Base-by-base conservation (phyloP, 441 rosid species). In the Dalechampia spathulata region DNA sequence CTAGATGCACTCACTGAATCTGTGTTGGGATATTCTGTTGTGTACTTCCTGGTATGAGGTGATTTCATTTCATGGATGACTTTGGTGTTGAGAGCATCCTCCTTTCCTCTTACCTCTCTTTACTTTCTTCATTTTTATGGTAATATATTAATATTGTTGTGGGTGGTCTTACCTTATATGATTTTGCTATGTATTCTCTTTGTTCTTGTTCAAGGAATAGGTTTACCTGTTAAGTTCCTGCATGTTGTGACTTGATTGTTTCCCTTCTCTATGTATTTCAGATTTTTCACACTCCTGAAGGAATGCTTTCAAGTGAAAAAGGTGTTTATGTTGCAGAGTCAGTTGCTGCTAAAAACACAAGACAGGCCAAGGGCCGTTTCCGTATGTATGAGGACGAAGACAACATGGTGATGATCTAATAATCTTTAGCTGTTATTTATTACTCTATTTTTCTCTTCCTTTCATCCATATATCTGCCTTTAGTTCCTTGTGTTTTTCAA, bases 281-380 rank as follows among this genome's bases (percentile, higher is more conserved):
- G 97, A 80, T 94, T 69, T 94, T 85, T 52, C 78, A 51, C 50
- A 90, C 98, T 46, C 96, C 98, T 57, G 96, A 86, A 64, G 96
- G 98, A 60, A 78, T 82, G 75, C 96, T 94, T 63, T 86, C 87
- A 45, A 88, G 74, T 63, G 98, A 88, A 75, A 87, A 68, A 80
- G 99, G 97, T 60, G 72, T 94, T 44, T 94, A 94, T 78, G 78
- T 94, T 75, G 86, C 98, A 38, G 95, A 90, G 58, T 73, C 88
- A 54, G 68, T 84, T 69, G 69, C 82, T 64, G 65, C 83, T 55
- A 88, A 81, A 79, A 78, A 83, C 68, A 74, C 81, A 64, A 90
- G 75, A 72, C 85, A 79, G 67, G 84, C 81, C 28, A 79, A 75
- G 63, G 83, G 84, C 30, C 84, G 81, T 32, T 79, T 77, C 61